Percentiles rank a stretch among this genome's conserved stretches.
Conservation (phyloP, 768 basidiomycete genomes). For the Galerina marginata region DNA sequence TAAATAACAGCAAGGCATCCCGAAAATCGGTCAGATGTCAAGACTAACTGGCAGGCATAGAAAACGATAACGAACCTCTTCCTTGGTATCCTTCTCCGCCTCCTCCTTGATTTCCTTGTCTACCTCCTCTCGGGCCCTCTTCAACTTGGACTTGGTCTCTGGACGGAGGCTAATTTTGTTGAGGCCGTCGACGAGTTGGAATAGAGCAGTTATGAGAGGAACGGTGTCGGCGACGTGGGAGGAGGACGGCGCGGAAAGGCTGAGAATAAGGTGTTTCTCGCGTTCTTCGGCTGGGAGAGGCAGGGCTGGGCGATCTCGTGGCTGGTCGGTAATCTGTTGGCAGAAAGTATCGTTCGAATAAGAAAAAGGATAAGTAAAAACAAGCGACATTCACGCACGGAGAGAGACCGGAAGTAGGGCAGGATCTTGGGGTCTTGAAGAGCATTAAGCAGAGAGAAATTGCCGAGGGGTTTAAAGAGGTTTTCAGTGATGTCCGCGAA, state of each 20-base stretch:
- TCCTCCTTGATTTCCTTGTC: constrained; percentile 74
- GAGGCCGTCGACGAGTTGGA: constrained; percentile 77
- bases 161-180: constrained; percentile 67
- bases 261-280: constrained; percentile 79
- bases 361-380: constrained; percentile 4
- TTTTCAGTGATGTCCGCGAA: constrained; percentile 85
- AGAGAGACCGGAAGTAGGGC: constrained; percentile 84
- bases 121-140: constrained; percentile 73
- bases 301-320: constrained; percentile 65
- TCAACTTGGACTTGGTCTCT: constrained; percentile 82
- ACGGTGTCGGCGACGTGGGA: constrained; percentile 54
- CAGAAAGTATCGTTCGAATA: constrained; percentile 4
- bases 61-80: constrained; percentile 54
- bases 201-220: constrained; percentile 68
- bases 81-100: constrained; percentile 65
- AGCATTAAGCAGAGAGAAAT: constrained; percentile 55
- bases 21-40: constrained; percentile 15
- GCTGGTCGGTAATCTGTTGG: constrained; percentile 81
- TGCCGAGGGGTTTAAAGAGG: constrained; percentile 62
- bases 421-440: constrained; percentile 68
- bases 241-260: constrained; percentile 58
- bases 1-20: constrained; percentile 28
- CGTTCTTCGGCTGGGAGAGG: constrained; percentile 55
- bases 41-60: not conserved
- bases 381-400: constrained; percentile 52